Evolutionary conservation across 2,329 filamentous ascomycete species (phyloP).

Genomic region (Ascochyta clinopodiicola): DNA sequence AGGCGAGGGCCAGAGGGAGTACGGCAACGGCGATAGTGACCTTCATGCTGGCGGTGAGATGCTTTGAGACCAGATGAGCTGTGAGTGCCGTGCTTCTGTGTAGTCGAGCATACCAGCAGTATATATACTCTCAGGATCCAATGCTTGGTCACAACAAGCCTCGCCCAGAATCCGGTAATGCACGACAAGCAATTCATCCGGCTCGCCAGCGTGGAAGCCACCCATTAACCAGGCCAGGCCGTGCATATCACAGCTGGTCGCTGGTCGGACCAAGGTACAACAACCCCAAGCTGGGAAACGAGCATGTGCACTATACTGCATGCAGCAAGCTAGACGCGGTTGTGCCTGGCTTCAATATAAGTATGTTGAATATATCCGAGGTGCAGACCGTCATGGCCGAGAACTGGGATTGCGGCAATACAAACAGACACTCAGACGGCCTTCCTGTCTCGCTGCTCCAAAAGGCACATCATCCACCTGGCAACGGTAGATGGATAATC

Average conservation of each 20-base stretch:
- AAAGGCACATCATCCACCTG: no score
- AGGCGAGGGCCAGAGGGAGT: constrained; percentile 26
- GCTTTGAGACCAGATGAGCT: neutral
- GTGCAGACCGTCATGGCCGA: neutral
- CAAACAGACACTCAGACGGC: neutral
- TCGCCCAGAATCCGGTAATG: constrained; percentile 5
- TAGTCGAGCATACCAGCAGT: neutral
- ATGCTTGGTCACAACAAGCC: constrained; percentile 12
- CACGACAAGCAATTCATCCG: constrained; percentile 27
- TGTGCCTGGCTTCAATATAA: constrained; percentile 9
- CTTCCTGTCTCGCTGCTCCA: neutral
- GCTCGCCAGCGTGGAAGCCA: constrained; percentile 1
- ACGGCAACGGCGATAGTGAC: constrained; percentile 23
- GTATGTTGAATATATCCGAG: constrained; percentile 4
- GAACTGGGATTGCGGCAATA: neutral
- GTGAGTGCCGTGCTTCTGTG: neutral
- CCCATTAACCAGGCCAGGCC: constrained; percentile 21
- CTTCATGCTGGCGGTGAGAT: constrained; percentile 34
- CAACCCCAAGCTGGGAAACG: constrained; percentile 1
- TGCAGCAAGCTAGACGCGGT: neutral
- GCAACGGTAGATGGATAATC: neutral
- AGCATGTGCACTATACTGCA: constrained; percentile 1
- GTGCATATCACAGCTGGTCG: constrained; percentile 18
- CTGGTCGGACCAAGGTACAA: constrained; percentile 30
- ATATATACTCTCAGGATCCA: constrained; percentile 4